These are phyloP conservation scores for Camellia oleifera DNA, from an alignment of 179 eudicot genomes.

Conservation along the genomic window DNA sequence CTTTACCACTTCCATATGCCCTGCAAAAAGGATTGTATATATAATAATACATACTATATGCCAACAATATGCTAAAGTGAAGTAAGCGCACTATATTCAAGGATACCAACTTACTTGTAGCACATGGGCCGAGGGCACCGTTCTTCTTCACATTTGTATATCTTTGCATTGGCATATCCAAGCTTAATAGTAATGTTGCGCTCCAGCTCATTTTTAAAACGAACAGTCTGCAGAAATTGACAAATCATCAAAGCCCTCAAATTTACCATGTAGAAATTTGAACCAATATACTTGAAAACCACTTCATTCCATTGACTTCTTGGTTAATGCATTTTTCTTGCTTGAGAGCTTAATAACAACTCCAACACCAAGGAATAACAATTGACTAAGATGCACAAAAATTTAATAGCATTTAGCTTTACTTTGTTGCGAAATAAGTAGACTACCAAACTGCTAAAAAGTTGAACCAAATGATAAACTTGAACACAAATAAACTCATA, in stretches of 20 bases:
- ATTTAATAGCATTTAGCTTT: background rate
- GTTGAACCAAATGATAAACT: background rate
- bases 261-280: background rate
- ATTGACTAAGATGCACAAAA: background rate
- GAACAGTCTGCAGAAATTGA: conserved; percentile 68
- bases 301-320: background rate
- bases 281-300: background rate
- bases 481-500: background rate
- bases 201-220: conserved; percentile 96
- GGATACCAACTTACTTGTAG: conserved; percentile 60
- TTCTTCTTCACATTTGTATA: conserved; percentile 92
- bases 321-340: conserved; percentile 1
- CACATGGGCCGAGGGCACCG: conserved; percentile 87
- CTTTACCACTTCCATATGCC: conserved; percentile 99
- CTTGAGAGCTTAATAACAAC: background rate
- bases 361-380: background rate
- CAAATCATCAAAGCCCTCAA: background rate
- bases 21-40: conserved; percentile 30
- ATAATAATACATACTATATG: conserved; percentile 5
- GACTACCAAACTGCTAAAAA: background rate
- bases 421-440: background rate
- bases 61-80: background rate
- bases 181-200: conserved; percentile 96
- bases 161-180: conserved; percentile 98
- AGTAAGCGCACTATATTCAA: background rate